Evolutionary conservation across 257 asterid species (phyloP), one percentile per base, ranked within the genome.

Genomic region (Jacaranda mimosifolia): DNA sequence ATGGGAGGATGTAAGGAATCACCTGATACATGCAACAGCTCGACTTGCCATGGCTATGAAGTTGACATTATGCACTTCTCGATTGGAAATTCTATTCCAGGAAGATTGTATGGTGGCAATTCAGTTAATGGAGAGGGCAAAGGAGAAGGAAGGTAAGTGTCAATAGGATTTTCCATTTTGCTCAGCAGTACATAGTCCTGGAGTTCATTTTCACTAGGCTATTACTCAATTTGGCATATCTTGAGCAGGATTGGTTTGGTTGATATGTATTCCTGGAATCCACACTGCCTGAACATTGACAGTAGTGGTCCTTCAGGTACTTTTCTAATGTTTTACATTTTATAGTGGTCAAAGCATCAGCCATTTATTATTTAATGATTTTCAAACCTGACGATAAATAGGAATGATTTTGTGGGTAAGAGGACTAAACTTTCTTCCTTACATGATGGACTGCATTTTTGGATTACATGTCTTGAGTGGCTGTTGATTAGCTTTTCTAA

Each of bases 21-120:
- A 68, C 90, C 87, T 3, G 84, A 68, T 57, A 79, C 89, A 39
- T 93, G 98, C 91, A 91, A 87, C 81, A 80, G 70, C 76, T 91
- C 83, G 26, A 93, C 40, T 68, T 93, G 97, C 55, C 93, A 88
- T 43, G 98, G 96, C 58, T 72, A 86, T 72, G 98, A 93, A 87
- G 97, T 91, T 5, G 98, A 93, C 81, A 93, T 93, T 84, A 91
- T 91, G 94, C 98, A 91, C 86, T 93, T 93, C 86, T 87, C 96
- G 6, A 80, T 93, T 72, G 98, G 97, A 72, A 88, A 81, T 86
- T 91, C 98, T 78, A 86, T 93, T 78, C 98, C 98, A 6, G 98
- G 98, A 81, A 87, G 98, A 77, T 68, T 93, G 65, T 93, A 93
- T 45, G 91, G 96, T 32, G 92, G 87, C 79, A 81, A 87, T 81